These are phyloP conservation scores for Trametes coccinea DNA, from an alignment of 768 basidiomycete species.

Conservation along the genomic window DNA sequence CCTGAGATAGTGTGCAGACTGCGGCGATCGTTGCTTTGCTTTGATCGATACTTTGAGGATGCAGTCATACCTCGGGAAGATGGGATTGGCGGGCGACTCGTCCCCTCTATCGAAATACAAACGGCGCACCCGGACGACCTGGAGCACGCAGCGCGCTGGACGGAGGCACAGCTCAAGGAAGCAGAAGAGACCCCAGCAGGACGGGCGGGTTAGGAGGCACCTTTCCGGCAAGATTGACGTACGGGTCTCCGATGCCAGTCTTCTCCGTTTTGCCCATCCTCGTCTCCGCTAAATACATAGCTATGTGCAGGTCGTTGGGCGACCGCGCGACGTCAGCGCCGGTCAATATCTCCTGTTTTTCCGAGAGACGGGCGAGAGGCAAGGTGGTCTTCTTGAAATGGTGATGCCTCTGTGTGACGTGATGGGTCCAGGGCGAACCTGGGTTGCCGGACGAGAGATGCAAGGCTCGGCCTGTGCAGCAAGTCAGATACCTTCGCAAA, in stretches of 20 bases:
- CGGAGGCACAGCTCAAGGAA: neutral
- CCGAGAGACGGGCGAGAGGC: too few species aligned
- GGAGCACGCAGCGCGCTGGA: constrained; percentile 37
- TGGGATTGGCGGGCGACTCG: constrained; percentile 35
- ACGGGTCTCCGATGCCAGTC: neutral
- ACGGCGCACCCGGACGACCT: constrained; percentile 51
- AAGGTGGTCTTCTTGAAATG: too few species aligned
- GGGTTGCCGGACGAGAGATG: too few species aligned
- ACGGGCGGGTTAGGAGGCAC: neutral
- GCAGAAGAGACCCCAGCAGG: neutral
- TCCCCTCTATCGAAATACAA: constrained; percentile 44
- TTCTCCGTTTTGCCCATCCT: too few species aligned
- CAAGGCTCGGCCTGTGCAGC: too few species aligned
- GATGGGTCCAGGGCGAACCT: too few species aligned
- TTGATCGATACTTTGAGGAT: constrained; percentile 42
- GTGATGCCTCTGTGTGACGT: too few species aligned
- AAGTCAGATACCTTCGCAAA: too few species aligned
- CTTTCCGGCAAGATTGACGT: neutral
- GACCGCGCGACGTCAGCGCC: too few species aligned
- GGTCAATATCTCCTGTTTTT: too few species aligned
- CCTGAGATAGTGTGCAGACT: constrained; percentile 27
- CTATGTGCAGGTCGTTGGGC: too few species aligned
- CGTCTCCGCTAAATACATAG: too few species aligned
- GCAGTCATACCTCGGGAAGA: constrained; percentile 23
- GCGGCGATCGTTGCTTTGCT: constrained; percentile 28